These are phyloP conservation scores for Huntiella omanensis DNA, from an alignment of 2,329 filamentous ascomycete species.

Conservation along the genomic window DNA sequence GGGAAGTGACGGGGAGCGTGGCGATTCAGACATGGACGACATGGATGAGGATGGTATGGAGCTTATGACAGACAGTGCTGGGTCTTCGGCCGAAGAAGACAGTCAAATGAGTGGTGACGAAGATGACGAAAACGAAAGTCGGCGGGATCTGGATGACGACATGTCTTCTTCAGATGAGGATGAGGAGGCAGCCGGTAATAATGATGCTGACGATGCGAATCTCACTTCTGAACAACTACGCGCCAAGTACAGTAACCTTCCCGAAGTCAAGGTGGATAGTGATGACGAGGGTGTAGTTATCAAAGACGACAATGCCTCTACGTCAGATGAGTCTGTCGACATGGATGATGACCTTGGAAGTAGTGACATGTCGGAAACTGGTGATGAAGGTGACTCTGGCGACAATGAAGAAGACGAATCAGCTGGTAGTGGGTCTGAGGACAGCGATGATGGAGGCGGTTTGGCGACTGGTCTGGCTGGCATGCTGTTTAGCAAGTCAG, in stretches of 20 bases:
- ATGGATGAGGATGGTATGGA: slow-evolving; percentile 25
- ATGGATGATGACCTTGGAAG: slow-evolving; percentile 21
- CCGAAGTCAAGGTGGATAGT: slow-evolving; percentile 16
- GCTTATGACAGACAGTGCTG: slow-evolving; percentile 17
- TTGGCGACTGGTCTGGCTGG: slow-evolving; percentile 31
- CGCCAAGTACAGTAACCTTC: slow-evolving; percentile 49
- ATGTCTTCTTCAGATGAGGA: slow-evolving; percentile 48
- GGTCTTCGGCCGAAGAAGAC: slow-evolving; percentile 19
- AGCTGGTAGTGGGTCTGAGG: slow-evolving; percentile 21
- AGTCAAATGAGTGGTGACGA: slow-evolving; percentile 14
- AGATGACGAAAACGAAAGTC: slow-evolving; percentile 19
- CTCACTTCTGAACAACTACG: slow-evolving; percentile 51
- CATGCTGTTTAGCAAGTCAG: slow-evolving; percentile 39
- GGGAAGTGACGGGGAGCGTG: slow-evolving; percentile 27
- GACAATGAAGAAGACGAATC: slow-evolving; percentile 28
- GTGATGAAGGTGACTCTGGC: slow-evolving; percentile 26
- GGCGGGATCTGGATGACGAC: slow-evolving; percentile 25
- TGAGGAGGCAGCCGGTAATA: slow-evolving; percentile 30
- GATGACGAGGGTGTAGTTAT: slow-evolving; percentile 8
- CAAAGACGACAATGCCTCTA: slow-evolving; percentile 15
- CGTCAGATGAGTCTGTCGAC: slow-evolving; percentile 23
- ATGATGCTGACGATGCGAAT: slow-evolving; percentile 39
- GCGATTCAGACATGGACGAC: slow-evolving; percentile 19
- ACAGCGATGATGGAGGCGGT: slow-evolving; percentile 18
- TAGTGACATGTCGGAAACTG: slow-evolving; percentile 27